Conservation (phyloP, 345 rosid species). For the Erucastrum elatum region DNA sequence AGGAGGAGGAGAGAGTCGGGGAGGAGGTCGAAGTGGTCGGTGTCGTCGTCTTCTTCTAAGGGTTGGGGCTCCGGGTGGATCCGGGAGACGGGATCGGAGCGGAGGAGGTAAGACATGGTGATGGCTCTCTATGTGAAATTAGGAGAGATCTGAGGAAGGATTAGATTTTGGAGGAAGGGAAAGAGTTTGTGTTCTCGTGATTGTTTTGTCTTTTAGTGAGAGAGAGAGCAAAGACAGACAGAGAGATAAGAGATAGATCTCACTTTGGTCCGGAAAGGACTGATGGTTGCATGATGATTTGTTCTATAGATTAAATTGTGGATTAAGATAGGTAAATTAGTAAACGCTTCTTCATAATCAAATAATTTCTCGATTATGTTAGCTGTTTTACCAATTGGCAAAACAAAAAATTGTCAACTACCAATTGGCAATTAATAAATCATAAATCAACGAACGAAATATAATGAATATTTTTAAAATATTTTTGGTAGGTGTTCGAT, state of each 20-base stretch:
- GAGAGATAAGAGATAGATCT: not conserved
- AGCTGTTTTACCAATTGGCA: not conserved
- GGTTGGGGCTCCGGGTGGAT: constrained; percentile 52
- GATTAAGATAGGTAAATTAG: not conserved
- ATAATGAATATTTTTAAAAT: too few relatives aligned
- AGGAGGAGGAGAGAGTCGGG: constrained; percentile 77
- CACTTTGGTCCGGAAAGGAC: not conserved
- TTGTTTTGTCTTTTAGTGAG: not conserved
- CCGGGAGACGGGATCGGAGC: constrained; percentile 55
- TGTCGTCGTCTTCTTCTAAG: not conserved
- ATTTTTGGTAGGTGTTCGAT: not conserved
- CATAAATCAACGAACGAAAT: not conserved
- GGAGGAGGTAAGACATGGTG: constrained; percentile 37
- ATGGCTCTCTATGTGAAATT: not conserved
- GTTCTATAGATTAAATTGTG: not conserved
- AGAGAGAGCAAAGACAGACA: not conserved
- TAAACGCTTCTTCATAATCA: not conserved
- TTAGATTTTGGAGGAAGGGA: not conserved
- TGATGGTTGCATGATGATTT: not conserved
- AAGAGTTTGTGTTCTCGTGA: not conserved
- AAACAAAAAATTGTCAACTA: too few relatives aligned
- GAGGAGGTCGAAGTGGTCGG: constrained; percentile 87
- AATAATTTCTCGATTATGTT: not conserved
- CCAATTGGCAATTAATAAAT: not conserved
- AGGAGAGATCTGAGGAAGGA: not conserved